Conservation (phyloP, 306 rosid genomes). For the Gastrolobium bilobum region DNA sequence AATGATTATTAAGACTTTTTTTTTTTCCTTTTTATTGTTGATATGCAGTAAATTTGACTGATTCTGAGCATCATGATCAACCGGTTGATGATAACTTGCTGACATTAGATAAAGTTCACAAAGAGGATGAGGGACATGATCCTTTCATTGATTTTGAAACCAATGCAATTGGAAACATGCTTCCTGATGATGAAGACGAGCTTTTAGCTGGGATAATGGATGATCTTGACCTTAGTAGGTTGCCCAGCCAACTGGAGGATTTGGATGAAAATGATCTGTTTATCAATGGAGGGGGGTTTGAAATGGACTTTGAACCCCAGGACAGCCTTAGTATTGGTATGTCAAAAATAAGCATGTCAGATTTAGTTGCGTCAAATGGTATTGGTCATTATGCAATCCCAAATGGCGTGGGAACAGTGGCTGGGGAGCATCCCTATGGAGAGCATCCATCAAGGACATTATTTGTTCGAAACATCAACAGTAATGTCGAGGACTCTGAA, state of each 20-base stretch:
- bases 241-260: constrained; percentile 92
- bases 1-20: constrained; percentile 29
- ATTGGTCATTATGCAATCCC: constrained; percentile 68
- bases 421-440: constrained; percentile 96
- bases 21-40: constrained; percentile 22
- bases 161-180: constrained; percentile 65
- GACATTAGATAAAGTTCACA: constrained; percentile 53
- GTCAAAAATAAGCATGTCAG: constrained; percentile 71
- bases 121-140: constrained; percentile 59
- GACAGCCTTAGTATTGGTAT: constrained; percentile 67
- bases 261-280: constrained; percentile 87
- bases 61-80: constrained; percentile 58
- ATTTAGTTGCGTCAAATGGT: constrained; percentile 67
- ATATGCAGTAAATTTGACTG: constrained; percentile 73
- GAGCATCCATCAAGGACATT: constrained; percentile 98
- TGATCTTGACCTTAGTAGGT: constrained; percentile 86
- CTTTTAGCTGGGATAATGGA: constrained; percentile 87
- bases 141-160: constrained; percentile 66
- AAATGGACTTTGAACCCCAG: constrained; percentile 83
- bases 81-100: constrained; percentile 64
- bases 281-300: constrained; percentile 92
- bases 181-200: constrained; percentile 90
- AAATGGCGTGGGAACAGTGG: constrained; percentile 85
- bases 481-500: constrained; percentile 89
- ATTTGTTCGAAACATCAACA: constrained; percentile 91